A percentile compares a stretch with the other conserved stretches of the same genome.
Evolutionary conservation across 495 filamentous ascomycete genomes (phyloP).

Genomic region (Lepidopterella palustris): DNA sequence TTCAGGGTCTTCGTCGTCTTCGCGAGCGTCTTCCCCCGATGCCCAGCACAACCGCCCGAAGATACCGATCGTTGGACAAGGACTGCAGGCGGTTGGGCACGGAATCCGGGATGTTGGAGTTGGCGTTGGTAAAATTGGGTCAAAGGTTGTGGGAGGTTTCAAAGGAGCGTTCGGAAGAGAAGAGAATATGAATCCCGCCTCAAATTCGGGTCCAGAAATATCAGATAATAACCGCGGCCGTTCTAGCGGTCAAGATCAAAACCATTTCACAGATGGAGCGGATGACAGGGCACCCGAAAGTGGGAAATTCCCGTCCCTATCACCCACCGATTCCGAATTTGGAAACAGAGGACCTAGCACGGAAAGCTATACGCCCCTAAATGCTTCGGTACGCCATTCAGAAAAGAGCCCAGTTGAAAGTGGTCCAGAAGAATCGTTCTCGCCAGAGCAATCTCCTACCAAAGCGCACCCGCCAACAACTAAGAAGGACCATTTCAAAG

Average conservation of each 20-base stretch:
- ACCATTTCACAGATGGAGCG: conserved; percentile 3
- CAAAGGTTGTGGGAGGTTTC: conserved; percentile 39
- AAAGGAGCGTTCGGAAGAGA: conserved; percentile 44
- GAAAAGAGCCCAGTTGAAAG: conserved; percentile 7
- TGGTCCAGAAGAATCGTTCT: background rate
- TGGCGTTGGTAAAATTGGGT: conserved; percentile 55
- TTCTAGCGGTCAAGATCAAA: background rate
- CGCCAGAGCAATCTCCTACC: conserved; percentile 6
- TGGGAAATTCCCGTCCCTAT: conserved; percentile 8
- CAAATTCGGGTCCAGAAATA: background rate
- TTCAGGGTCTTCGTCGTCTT: conserved; percentile 23
- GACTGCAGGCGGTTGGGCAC: conserved; percentile 46
- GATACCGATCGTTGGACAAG: conserved; percentile 41
- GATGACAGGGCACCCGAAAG: conserved; percentile 5
- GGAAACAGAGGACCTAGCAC: conserved; percentile 11
- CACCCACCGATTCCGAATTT: conserved; percentile 18
- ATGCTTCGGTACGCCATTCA: background rate
- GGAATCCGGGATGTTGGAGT: conserved; percentile 40
- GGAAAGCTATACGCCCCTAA: conserved; percentile 18
- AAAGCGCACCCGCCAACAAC: background rate
- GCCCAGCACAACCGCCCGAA: conserved; percentile 26
- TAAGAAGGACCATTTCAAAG: conserved; percentile 4
- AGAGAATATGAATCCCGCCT: conserved; percentile 36
- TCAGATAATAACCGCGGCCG: too few species aligned
- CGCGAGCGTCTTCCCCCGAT: conserved; percentile 32